These are phyloP conservation scores for Claviceps sp. DNA, from an alignment of 2,329 filamentous ascomycete species.

Conservation along the genomic window DNA sequence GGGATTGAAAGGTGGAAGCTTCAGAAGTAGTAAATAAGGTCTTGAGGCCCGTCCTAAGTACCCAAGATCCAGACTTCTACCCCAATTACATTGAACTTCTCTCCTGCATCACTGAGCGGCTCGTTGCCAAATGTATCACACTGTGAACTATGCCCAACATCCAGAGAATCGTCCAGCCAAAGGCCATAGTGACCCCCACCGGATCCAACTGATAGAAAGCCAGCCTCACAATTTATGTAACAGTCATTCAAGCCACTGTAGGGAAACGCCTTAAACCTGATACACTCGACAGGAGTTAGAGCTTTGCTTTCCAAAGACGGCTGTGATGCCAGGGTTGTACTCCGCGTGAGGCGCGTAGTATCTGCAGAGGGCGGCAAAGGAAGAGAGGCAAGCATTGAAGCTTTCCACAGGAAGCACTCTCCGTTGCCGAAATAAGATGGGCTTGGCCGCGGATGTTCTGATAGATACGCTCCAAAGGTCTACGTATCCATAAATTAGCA, in stretches of 20 bases:
- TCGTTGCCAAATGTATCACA: conserved; percentile 95
- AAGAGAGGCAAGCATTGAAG: conserved; percentile 42
- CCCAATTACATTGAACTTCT: conserved; percentile 80
- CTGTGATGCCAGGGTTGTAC: conserved; percentile 20
- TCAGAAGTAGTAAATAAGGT: not conserved
- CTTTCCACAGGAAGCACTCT: conserved; percentile 69
- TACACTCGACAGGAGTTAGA: conserved; percentile 44
- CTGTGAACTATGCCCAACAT: conserved; percentile 67
- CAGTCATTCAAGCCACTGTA: conserved; percentile 96
- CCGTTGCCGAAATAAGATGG: conserved; percentile 89
- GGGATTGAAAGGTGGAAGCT: not conserved
- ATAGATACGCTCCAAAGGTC: conserved; percentile 89
- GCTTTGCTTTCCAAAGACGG: conserved; percentile 7
- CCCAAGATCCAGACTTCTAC: conserved; percentile 93
- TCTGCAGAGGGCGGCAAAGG: conserved; percentile 38
- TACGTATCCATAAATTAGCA: conserved; percentile 14
- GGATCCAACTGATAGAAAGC: conserved; percentile 76
- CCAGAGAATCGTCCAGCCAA: conserved; percentile 80
- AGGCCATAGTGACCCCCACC: conserved; percentile 83
- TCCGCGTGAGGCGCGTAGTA: conserved; percentile 32
- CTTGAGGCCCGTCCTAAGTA: conserved; percentile 13
- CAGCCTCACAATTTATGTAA: conserved; percentile 80
- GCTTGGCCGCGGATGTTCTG: conserved; percentile 68
- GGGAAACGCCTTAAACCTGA: conserved; percentile 94
- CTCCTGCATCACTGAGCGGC: conserved; percentile 79